Evolutionary conservation across 2,329 filamentous ascomycete species (phyloP).

Genomic region (Colletotrichum falcatum): DNA sequence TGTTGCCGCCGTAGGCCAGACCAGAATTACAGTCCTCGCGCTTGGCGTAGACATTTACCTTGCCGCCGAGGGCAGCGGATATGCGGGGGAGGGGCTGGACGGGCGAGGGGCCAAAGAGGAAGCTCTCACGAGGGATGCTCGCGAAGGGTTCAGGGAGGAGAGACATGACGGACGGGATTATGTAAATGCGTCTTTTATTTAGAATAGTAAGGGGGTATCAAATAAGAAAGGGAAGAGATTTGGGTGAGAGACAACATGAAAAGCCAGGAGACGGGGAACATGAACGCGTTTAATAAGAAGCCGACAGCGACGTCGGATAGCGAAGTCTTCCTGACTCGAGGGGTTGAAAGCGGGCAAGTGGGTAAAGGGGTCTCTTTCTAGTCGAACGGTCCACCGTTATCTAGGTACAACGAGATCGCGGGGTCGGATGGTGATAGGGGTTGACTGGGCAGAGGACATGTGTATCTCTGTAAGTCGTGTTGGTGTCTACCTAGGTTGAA

Average conservation of each 20-base stretch:
- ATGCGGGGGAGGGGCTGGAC: constrained; percentile 76
- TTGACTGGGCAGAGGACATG: neutral
- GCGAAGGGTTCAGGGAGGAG: constrained; percentile 71
- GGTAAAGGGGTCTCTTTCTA: constrained; percentile 11
- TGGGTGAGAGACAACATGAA: neutral
- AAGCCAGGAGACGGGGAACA: neutral
- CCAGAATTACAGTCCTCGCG: constrained; percentile 78
- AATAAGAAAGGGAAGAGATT: neutral
- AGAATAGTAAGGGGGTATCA: constrained; percentile 24
- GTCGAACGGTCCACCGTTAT: constrained; percentile 34
- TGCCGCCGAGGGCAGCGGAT: constrained; percentile 68
- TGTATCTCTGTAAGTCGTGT: neutral
- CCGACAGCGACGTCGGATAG: constrained; percentile 39
- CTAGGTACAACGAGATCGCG: constrained; percentile 24
- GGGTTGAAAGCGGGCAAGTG: constrained; percentile 31
- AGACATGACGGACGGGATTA: constrained; percentile 7
- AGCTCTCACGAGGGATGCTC: constrained; percentile 69
- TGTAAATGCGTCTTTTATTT: neutral
- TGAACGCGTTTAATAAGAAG: constrained; percentile 20
- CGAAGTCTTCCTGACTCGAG: constrained; percentile 36
- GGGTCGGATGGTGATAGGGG: constrained; percentile 7
- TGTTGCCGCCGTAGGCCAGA: constrained; percentile 76
- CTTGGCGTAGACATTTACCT: constrained; percentile 76
- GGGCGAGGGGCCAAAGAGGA: constrained; percentile 76
- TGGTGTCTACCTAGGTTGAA: neutral